A percentile compares a stretch with the other conserved stretches of the same genome.
phyloP scores from a whole-genome alignment of 805 yeast genomes.

The Candida coquimbonensis region DNA sequence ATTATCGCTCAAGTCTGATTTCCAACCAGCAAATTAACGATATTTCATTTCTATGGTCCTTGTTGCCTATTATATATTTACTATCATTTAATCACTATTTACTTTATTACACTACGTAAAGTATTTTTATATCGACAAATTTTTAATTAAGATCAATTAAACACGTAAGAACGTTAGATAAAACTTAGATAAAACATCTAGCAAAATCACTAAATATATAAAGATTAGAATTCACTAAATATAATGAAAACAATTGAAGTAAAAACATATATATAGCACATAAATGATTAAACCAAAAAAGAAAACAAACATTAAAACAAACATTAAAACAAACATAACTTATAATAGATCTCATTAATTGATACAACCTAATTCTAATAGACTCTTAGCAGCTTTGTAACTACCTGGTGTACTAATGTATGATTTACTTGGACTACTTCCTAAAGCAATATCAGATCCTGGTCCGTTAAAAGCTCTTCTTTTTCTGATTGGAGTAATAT shows the following conservation, averaged over 20 bases:
- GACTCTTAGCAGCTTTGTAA: slow-evolving; percentile 40
- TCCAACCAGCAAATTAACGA: no score
- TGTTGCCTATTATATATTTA: not conserved
- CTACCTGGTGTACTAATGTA: slow-evolving; percentile 37
- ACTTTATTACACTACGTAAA: no score
- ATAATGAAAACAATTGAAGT: not conserved
- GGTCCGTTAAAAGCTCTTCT: not conserved
- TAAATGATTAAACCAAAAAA: no score
- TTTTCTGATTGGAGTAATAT: slow-evolving; percentile 7
- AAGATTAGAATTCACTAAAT: no score
- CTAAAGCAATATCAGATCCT: not conserved
- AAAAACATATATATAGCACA: not conserved
- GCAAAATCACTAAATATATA: no score
- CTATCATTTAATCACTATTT: not conserved
- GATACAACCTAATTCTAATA: slow-evolving; percentile 33
- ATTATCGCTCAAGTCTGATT: slow-evolving; percentile 9
- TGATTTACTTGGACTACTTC: slow-evolving; percentile 7
- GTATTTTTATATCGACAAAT: no score
- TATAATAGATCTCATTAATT: not conserved
- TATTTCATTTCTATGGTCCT: no score
- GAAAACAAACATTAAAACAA: no score
- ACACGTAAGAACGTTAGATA: no score
- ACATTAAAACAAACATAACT: no score
- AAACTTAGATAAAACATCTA: no score
- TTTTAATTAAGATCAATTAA: no score